phyloP scores from a whole-genome alignment of 2,329 filamentous ascomycete species.

The Cladosporium sp. region DNA sequence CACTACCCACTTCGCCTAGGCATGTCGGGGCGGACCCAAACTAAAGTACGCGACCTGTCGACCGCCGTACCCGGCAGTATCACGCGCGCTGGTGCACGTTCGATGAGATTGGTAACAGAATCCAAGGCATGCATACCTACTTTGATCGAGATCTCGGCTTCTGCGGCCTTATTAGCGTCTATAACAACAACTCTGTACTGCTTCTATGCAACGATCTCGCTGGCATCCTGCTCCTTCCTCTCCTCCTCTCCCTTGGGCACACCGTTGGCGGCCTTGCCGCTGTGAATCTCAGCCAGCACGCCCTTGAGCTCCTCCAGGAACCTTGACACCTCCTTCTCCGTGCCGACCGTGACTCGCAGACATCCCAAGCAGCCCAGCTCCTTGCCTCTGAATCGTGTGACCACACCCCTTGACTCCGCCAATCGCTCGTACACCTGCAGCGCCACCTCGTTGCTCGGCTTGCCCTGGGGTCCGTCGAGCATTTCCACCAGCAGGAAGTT shows the following conservation, averaged over 20 bases:
- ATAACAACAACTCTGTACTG: background rate
- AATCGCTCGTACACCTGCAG: conserved; percentile 75
- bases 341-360: conserved; percentile 86
- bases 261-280: conserved; percentile 27
- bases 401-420: conserved; percentile 80
- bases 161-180: too few relatives aligned
- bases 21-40: too few relatives aligned
- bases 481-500: conserved; percentile 94
- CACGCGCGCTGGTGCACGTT: too few relatives aligned
- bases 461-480: conserved; percentile 58
- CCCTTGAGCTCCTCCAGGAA: conserved; percentile 63
- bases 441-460: conserved; percentile 73
- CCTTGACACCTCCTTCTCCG: conserved; percentile 73
- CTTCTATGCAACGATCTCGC: conserved; percentile 41
- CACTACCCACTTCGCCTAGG: too few relatives aligned
- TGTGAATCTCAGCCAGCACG: conserved; percentile 45
- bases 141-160: too few relatives aligned
- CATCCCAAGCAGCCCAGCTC: conserved; percentile 86
- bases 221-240: conserved; percentile 44
- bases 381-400: conserved; percentile 88
- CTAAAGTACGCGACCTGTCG: too few relatives aligned
- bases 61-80: too few relatives aligned
- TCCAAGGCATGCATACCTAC: too few relatives aligned
- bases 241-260: conserved; percentile 30
- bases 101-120: too few relatives aligned